phyloP scores from a whole-genome alignment of 78 protist genomes.

The Monosiga brevicollis region DNA sequence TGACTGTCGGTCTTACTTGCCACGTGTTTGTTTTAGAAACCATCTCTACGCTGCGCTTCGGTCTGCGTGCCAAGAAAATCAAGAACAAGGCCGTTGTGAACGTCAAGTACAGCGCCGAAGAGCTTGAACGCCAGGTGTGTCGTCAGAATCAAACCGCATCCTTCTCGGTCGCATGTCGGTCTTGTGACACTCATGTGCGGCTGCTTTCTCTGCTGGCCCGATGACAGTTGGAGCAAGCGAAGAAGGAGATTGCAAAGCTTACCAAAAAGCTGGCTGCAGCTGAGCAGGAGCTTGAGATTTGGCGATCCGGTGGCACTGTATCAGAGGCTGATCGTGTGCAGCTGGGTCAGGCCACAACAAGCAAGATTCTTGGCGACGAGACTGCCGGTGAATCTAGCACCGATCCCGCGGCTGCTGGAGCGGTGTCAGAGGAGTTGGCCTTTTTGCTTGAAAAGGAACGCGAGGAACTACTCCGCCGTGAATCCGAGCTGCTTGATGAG shows the following conservation, averaged over 20 bases:
- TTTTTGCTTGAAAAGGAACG: too few relatives aligned
- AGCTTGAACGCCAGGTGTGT: background rate
- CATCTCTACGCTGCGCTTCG: constrained; percentile 59
- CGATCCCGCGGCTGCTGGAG: too few relatives aligned
- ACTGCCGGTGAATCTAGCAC: too few relatives aligned
- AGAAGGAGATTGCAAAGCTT: background rate
- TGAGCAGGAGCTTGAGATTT: background rate
- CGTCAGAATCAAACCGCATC: background rate
- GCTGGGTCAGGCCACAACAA: too few relatives aligned
- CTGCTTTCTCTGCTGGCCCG: background rate
- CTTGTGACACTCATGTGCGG: too few relatives aligned
- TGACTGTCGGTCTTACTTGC: too few relatives aligned
- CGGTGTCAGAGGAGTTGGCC: too few relatives aligned
- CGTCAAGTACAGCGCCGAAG: constrained; percentile 34
- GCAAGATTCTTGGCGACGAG: too few relatives aligned
- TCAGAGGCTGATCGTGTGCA: background rate
- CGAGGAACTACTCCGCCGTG: background rate
- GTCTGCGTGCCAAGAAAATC: constrained; percentile 65
- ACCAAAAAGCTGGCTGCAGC: background rate
- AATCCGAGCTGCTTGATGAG: background rate
- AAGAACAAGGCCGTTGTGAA: constrained; percentile 71
- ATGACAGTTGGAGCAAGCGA: background rate
- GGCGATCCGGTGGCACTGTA: background rate
- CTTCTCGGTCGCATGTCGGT: background rate
- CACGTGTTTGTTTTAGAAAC: constrained; percentile 20